Percentiles rank a stretch among this genome's conserved stretches.
Conservation (phyloP, 768 basidiomycete species). For the Glaciozyma martinii region DNA sequence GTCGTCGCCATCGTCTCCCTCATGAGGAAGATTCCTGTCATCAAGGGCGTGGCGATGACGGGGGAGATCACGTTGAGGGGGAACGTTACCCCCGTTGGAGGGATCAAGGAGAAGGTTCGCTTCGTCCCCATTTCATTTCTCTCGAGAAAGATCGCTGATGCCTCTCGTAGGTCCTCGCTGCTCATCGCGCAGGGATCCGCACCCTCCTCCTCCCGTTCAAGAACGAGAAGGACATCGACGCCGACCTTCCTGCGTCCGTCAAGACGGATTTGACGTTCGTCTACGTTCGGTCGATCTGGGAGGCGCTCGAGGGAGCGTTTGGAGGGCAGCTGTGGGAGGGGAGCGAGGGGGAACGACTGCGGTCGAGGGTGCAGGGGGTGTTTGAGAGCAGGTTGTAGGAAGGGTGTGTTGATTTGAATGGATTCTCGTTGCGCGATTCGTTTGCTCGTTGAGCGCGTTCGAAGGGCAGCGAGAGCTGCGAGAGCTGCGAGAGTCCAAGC, state of each 20-base stretch:
- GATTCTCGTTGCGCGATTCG: too few relatives aligned
- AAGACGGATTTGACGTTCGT: constrained; percentile 67
- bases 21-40: not conserved
- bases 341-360: not conserved
- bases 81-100: constrained; percentile 57
- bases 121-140: not conserved
- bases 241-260: constrained; percentile 68
- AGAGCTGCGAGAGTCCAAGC: too few relatives aligned
- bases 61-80: constrained; percentile 87
- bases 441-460: too few relatives aligned
- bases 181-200: constrained; percentile 72
- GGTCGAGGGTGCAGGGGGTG: not conserved
- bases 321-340: not conserved
- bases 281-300: constrained; percentile 67
- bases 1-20: constrained; percentile 80
- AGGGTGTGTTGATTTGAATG: too few relatives aligned
- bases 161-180: constrained; percentile 56
- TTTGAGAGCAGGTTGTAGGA: not conserved
- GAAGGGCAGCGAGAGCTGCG: too few relatives aligned
- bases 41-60: constrained; percentile 60
- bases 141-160: not conserved
- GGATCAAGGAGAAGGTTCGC: constrained; percentile 25
- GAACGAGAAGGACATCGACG: constrained; percentile 78
- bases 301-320: constrained; percentile 75
- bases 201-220: constrained; percentile 76